Evolutionary conservation across 208 protist species (phyloP), one percentile per base, ranked within the genome.

Genomic region (Strigomonas culicis): DNA sequence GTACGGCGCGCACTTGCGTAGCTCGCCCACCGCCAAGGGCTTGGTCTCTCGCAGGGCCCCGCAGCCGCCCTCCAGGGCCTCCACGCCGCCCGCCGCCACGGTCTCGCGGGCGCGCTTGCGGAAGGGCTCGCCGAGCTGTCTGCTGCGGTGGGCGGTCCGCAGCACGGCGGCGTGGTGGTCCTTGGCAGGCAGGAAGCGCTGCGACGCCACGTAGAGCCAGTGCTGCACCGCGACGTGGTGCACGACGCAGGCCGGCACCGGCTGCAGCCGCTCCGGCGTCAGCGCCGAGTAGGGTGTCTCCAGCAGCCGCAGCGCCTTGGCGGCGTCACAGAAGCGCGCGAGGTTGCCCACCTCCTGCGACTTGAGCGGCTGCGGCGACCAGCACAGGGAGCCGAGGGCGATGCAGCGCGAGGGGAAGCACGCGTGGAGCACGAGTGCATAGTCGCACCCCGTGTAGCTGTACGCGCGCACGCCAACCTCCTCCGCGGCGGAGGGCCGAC

Each of bases 201-300:
- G 59, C 1, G 81, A 77, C 10, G 86, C 53, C 28, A 69, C 77
- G 60, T 77, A 89, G 0, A 93, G 75, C 84, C 87, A 93, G 53
- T 91, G 81, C 66, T 93, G 87, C 49, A 93, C 80, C 55, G 76
- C 74, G 11, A 93, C 55, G 59, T 93, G 87, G 28, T 78, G 73
- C 15, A 82, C 47, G 1, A 80, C 63, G 72, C 79, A 86, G 10
- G 52, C 22, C 13, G 84, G 55, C 24, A 27, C 50, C 34, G 73
- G 63, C 32, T 72, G 70, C 36, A 93, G 60, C 30, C 64, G 58
- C 27, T 75, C 55, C 27, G 87, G 73, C 17, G 80, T 59, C n/a
- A 93, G 57, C 28, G 77, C 68, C 25, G 63, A 70, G 7, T 68
- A 59, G 10, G 84, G 81, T 17, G 84, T 66, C 31, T 88, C 82